phyloP scores from a whole-genome alignment of 1,284 basidiomycete species.

The Dichomitus squalens region DNA sequence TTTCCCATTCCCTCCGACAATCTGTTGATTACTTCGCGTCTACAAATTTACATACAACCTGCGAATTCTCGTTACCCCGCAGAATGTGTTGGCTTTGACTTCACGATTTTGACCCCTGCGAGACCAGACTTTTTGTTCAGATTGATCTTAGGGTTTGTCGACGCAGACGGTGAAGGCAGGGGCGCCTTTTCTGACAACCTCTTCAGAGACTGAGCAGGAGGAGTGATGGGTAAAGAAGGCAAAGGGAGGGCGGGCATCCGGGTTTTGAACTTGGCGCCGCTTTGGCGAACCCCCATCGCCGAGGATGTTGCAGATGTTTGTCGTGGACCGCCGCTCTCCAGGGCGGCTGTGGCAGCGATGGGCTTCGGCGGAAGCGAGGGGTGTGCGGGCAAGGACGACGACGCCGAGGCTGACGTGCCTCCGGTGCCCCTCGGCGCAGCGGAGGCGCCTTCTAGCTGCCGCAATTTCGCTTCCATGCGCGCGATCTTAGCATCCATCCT shows the following conservation, averaged over 20 bases:
- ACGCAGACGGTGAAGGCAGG: background rate
- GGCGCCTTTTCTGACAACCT: background rate
- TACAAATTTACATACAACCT: background rate
- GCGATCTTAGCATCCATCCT: conserved; percentile 92
- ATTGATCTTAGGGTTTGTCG: background rate
- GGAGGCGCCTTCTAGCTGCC: conserved; percentile 62
- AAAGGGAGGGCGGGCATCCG: conserved; percentile 6
- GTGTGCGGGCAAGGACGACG: conserved; percentile 36
- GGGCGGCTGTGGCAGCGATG: conserved; percentile 14
- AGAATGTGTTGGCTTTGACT: conserved; percentile 2
- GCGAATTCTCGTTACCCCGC: conserved; percentile 4
- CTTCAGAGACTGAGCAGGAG: conserved; percentile 3
- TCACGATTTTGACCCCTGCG: conserved; percentile 20
- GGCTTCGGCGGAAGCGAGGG: conserved; percentile 59
- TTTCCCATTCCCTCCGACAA: too few relatives aligned
- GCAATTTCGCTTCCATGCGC: conserved; percentile 92
- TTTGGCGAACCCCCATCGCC: background rate
- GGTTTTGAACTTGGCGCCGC: background rate
- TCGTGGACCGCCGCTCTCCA: conserved; percentile 2
- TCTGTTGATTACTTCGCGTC: background rate
- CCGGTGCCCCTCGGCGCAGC: conserved; percentile 22
- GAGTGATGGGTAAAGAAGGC: conserved; percentile 17
- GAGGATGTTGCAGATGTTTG: conserved; percentile 10
- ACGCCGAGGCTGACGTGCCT: background rate
- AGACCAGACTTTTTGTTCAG: conserved; percentile 13